These are phyloP conservation scores for Amanita fuliginea DNA, from an alignment of 768 basidiomycete species.

Conservation along the genomic window DNA sequence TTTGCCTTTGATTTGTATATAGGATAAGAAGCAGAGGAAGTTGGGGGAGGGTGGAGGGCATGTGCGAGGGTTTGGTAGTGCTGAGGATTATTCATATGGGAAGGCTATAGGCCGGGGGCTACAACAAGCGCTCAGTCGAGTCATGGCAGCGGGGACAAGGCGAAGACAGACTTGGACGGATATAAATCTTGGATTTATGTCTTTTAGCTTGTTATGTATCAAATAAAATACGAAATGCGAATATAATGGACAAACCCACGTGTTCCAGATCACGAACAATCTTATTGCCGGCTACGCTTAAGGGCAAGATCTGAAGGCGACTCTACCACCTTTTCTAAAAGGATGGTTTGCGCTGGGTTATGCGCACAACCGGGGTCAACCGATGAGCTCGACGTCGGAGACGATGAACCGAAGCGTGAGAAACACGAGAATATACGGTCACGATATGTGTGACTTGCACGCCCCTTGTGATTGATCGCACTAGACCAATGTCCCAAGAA, in stretches of 20 bases:
- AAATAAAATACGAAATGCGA: slow-evolving; percentile 19
- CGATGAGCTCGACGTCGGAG: slow-evolving; percentile 18
- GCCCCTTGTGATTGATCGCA: too few species aligned
- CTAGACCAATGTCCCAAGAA: slow-evolving; percentile 18
- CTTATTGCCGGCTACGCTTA: slow-evolving; percentile 6
- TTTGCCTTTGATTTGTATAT: slow-evolving; percentile 13
- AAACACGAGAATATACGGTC: slow-evolving; percentile 9
- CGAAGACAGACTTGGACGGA: slow-evolving; percentile 8
- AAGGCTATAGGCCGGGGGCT: background rate
- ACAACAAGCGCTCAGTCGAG: slow-evolving; percentile 5
- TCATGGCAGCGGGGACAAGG: slow-evolving; percentile 6
- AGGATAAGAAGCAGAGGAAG: slow-evolving; percentile 15
- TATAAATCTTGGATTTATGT: slow-evolving; percentile 9
- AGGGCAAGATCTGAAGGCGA: background rate
- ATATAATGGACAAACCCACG: slow-evolving; percentile 9
- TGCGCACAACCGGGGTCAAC: slow-evolving; percentile 4
- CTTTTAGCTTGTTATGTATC: slow-evolving; percentile 14
- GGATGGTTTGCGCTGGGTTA: slow-evolving; percentile 1
- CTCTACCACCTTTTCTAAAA: background rate
- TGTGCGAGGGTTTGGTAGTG: slow-evolving; percentile 76
- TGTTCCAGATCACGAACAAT: slow-evolving; percentile 5
- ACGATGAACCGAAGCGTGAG: slow-evolving; percentile 18
- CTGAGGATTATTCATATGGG: slow-evolving; percentile 56
- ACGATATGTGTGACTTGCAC: background rate
- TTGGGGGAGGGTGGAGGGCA: slow-evolving; percentile 54